phyloP scores from a whole-genome alignment of 805 yeast genomes.

The Ogataea kodamae region DNA sequence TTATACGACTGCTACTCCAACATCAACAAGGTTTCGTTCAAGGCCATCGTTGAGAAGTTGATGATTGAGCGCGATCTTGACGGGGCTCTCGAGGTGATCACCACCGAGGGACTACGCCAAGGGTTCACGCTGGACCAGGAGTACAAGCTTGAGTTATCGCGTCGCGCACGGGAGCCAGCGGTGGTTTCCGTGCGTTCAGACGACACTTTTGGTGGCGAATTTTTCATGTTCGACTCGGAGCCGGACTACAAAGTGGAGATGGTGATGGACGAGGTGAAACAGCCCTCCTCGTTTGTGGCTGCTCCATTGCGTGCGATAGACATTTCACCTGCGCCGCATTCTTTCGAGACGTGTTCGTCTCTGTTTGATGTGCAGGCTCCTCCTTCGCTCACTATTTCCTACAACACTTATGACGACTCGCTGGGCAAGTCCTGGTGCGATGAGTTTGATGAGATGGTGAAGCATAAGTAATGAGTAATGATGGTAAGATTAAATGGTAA shows the following conservation, averaged over 20 bases:
- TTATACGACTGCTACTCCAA: constrained; percentile 48
- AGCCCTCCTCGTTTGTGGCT: constrained; percentile 6
- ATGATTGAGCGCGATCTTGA: constrained; percentile 40
- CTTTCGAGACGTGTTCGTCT: constrained; percentile 16
- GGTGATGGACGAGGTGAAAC: constrained; percentile 18
- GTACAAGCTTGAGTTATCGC: constrained; percentile 28
- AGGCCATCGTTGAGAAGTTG: constrained; percentile 38
- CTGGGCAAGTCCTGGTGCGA: constrained; percentile 19
- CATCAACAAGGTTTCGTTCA: constrained; percentile 41
- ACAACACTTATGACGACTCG: constrained; percentile 15
- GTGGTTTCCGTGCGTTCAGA: constrained; percentile 5
- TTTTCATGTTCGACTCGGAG: constrained; percentile 35
- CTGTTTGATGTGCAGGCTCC: constrained; percentile 17
- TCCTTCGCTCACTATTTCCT: constrained; percentile 19
- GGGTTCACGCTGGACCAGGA: constrained; percentile 50
- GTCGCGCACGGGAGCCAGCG: constrained; percentile 11
- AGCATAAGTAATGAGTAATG: constrained; percentile 5
- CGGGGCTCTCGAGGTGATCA: constrained; percentile 28
- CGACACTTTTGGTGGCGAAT: constrained; percentile 28
- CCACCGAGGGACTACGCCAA: constrained; percentile 28
- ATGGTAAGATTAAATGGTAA: too few species aligned
- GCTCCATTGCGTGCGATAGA: constrained; percentile 10
- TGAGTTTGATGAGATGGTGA: constrained; percentile 17
- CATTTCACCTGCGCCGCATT: constrained; percentile 10
- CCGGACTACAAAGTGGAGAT: constrained; percentile 25